Evolutionary conservation across 2,329 filamentous ascomycete species (phyloP).

Genomic region (Colletotrichum destructivum): DNA sequence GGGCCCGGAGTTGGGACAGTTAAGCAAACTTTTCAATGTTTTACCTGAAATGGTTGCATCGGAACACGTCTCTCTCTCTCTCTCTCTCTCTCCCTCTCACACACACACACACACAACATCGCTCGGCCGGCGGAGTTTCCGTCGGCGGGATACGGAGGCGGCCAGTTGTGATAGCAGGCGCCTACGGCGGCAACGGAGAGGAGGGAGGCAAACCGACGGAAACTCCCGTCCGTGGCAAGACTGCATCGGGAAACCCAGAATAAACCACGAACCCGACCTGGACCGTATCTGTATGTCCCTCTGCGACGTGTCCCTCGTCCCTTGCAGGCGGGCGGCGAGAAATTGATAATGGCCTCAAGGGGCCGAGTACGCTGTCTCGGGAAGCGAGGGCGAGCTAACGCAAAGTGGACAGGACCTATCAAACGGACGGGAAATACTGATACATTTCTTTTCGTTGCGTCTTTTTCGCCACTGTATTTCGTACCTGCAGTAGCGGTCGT

Average conservation of each 20-base stretch:
- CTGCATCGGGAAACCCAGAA: background rate
- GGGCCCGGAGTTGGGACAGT: conserved; percentile 7
- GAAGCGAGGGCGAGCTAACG: conserved; percentile 24
- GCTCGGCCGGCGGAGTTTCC: conserved; percentile 11
- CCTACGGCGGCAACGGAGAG: conserved; percentile 19
- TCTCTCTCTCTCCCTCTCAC: too few relatives aligned
- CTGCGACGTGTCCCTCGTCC: conserved; percentile 14
- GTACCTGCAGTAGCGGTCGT: conserved; percentile 37
- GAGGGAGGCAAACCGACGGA: background rate
- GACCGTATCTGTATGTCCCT: too few relatives aligned
- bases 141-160: conserved; percentile 10
- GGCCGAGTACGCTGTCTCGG: conserved; percentile 27
- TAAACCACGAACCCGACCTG: background rate
- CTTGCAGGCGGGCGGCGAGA: conserved; percentile 17
- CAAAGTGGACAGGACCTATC: conserved; percentile 10
- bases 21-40: conserved; percentile 16
- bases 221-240: background rate
- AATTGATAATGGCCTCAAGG: conserved; percentile 37
- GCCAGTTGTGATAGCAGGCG: conserved; percentile 7
- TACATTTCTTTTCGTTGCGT: background rate
- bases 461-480: background rate
- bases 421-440: conserved; percentile 1
- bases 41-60: conserved; percentile 23
- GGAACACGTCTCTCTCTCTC: background rate
- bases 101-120: background rate